Evolutionary conservation across 805 yeast genomes (phyloP).

Genomic region (Yamadazyma scolyti): DNA sequence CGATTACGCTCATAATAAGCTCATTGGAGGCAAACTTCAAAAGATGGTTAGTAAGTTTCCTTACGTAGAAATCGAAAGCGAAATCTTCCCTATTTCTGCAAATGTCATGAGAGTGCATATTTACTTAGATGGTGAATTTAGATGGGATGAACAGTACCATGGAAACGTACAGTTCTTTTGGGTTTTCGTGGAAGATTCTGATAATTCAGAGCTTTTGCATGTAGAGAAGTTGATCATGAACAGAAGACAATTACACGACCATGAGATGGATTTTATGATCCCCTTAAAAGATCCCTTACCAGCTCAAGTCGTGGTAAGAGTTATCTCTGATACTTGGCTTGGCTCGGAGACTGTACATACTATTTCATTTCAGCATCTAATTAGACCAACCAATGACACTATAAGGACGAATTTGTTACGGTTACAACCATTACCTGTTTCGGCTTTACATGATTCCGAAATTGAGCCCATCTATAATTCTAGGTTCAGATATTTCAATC

Average conservation of each 20-base stretch:
- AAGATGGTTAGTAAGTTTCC: slow-evolving; percentile 73
- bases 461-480: slow-evolving; percentile 65
- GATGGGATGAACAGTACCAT: slow-evolving; percentile 80
- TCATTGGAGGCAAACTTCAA: slow-evolving; percentile 64
- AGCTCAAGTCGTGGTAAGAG: slow-evolving; percentile 76
- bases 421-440: slow-evolving; percentile 79
- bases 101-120: slow-evolving; percentile 82
- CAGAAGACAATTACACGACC: slow-evolving; percentile 51
- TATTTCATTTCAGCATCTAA: slow-evolving; percentile 85
- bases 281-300: slow-evolving; percentile 90
- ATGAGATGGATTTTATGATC: slow-evolving; percentile 86
- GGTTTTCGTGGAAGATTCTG: slow-evolving; percentile 88
- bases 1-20: slow-evolving; percentile 78
- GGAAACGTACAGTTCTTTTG: slow-evolving; percentile 86
- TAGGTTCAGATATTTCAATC: slow-evolving; percentile 85
- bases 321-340: slow-evolving; percentile 83
- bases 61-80: slow-evolving; percentile 65
- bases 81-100: slow-evolving; percentile 82
- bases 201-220: slow-evolving; percentile 68
- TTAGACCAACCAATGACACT: slow-evolving; percentile 85
- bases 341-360: slow-evolving; percentile 76
- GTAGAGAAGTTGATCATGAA: slow-evolving; percentile 75
- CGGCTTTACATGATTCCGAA: slow-evolving; percentile 68
- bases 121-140: slow-evolving; percentile 67
- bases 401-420: slow-evolving; percentile 75